Percentiles rank a stretch among this genome's conserved stretches.
phyloP scores from a whole-genome alignment of 176 grass and related monocot species.

The Musa troglodytarum region DNA sequence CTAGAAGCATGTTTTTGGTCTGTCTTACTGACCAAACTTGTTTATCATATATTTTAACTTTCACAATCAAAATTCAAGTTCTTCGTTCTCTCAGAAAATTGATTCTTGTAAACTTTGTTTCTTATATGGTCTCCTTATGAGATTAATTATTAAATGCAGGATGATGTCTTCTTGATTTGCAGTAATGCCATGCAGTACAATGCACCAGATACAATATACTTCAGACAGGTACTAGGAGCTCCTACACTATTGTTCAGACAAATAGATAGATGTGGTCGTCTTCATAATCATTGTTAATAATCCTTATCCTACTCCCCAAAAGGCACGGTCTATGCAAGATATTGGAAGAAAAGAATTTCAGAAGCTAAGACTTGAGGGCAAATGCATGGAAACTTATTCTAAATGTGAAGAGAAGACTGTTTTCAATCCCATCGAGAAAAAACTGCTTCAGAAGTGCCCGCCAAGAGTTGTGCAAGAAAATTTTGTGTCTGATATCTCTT shows the following conservation, averaged over 20 bases:
- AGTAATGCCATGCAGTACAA: constrained; percentile 80
- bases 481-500: constrained; percentile 78
- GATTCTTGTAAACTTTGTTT: not conserved
- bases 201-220: constrained; percentile 60
- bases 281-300: not conserved
- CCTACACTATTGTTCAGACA: not conserved
- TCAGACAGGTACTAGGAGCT: constrained; percentile 39
- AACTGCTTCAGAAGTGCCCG: constrained; percentile 36
- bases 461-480: constrained; percentile 30
- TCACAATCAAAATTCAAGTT: not conserved
- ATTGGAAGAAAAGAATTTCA: constrained; percentile 90
- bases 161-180: constrained; percentile 68
- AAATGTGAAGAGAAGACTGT: constrained; percentile 47
- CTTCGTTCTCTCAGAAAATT: not conserved
- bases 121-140: not conserved
- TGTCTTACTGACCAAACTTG: no score
- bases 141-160: constrained; percentile 25
- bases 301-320: constrained; percentile 24
- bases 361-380: constrained; percentile 61
- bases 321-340: constrained; percentile 97
- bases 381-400: constrained; percentile 35
- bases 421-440: constrained; percentile 31
- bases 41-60: not conserved
- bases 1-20: no score
- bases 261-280: not conserved